Conservation (phyloP, 768 basidiomycete genomes). For the Gloeopeniophorella convolvens region DNA sequence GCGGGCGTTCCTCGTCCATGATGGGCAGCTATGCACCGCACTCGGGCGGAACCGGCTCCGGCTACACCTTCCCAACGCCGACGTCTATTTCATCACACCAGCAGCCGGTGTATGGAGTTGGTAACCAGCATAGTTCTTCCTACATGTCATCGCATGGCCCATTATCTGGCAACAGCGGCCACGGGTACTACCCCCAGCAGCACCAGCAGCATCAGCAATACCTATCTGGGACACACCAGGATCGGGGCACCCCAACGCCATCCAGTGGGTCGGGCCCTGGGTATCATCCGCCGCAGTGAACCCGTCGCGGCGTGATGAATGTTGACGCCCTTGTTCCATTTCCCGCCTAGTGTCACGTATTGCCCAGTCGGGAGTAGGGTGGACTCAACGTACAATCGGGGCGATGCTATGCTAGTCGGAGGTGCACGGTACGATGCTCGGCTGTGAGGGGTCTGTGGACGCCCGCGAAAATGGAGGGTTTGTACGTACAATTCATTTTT, state of each 20-base stretch:
- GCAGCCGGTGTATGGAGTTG: constrained; percentile 9
- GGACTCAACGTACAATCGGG: constrained; percentile 14
- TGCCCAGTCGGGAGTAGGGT: constrained; percentile 19
- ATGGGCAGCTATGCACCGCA: constrained; percentile 12
- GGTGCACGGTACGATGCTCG: constrained; percentile 14
- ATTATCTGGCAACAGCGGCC: constrained; percentile 5
- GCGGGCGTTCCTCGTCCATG: constrained; percentile 8
- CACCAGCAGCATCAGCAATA: constrained; percentile 14
- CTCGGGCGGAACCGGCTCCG: constrained; percentile 8
- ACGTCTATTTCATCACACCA: constrained; percentile 14
- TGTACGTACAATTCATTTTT: constrained; percentile 15
- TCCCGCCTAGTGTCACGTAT: constrained; percentile 10
- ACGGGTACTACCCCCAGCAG: constrained; percentile 15
- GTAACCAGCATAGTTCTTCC: constrained; percentile 7
- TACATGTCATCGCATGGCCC: constrained; percentile 14
- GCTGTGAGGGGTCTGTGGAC: constrained; percentile 6
- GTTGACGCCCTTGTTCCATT: constrained; percentile 15
- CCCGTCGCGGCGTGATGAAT: constrained; percentile 12
- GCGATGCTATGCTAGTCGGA: constrained; percentile 15
- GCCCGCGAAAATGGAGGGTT: constrained; percentile 14
- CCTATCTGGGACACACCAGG: constrained; percentile 12
- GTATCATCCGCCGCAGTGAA: constrained; percentile 30
- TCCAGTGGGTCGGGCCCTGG: constrained; percentile 29
- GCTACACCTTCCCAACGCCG: constrained; percentile 20
- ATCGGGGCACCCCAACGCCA: constrained; percentile 24